Conservation (phyloP, 2,329 filamentous ascomycete species). For the Colletotrichum tropicicola region DNA sequence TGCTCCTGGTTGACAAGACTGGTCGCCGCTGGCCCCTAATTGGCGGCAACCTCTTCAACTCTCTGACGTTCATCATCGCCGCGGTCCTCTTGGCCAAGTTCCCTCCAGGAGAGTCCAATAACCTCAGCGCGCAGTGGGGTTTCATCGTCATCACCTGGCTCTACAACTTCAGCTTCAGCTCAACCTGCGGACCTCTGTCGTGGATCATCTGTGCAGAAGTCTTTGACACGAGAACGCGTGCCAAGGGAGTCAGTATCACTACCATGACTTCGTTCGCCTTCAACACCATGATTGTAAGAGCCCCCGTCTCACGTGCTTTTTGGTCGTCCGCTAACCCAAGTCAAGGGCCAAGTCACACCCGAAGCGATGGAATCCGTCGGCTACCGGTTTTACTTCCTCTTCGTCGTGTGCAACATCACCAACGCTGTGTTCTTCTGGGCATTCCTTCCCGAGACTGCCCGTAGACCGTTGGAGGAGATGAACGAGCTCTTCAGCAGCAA, state of each 20-base stretch:
- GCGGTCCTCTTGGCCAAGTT: conserved; percentile 61
- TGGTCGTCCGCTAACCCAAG: conserved; percentile 30
- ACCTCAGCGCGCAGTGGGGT: conserved; percentile 58
- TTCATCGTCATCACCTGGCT: conserved; percentile 80
- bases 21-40: conserved; percentile 80
- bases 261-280: conserved; percentile 79
- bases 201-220: conserved; percentile 74
- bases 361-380: conserved; percentile 5
- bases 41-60: conserved; percentile 75
- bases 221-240: conserved; percentile 79
- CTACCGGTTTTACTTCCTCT: conserved; percentile 16
- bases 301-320: conserved; percentile 51
- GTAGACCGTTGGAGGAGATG: conserved; percentile 73
- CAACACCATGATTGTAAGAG: conserved; percentile 73
- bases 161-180: conserved; percentile 80
- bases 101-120: conserved; percentile 61
- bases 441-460: conserved; percentile 71
- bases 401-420: conserved; percentile 66
- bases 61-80: conserved; percentile 76
- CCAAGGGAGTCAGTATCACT: conserved; percentile 78
- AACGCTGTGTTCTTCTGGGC: conserved; percentile 63
- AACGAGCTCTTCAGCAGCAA: conserved; percentile 72
- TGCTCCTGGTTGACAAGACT: conserved; percentile 73
- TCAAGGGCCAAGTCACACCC: conserved; percentile 8
- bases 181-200: conserved; percentile 70